These are phyloP conservation scores for Rhizopogon rudus DNA, from an alignment of 768 basidiomycete species.

Conservation along the genomic window DNA sequence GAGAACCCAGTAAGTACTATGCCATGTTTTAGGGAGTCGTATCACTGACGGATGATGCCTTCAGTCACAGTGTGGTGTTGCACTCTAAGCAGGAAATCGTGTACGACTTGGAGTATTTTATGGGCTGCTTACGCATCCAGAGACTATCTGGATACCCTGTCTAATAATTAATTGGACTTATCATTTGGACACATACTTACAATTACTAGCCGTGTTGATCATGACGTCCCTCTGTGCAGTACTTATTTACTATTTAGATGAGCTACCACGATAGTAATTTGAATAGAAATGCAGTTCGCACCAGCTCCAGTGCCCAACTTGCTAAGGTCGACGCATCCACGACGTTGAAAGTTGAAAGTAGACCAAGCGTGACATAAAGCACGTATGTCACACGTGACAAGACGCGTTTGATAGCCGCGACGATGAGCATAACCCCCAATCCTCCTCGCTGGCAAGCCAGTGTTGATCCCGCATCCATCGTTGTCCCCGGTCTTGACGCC, in stretches of 20 bases:
- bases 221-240: no score
- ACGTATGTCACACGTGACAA: slow-evolving; percentile 22
- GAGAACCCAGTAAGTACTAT: slow-evolving; percentile 2
- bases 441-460: slow-evolving; percentile 65
- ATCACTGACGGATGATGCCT: neutral
- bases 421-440: slow-evolving; percentile 49
- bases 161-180: neutral
- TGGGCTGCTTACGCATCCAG: neutral
- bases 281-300: neutral
- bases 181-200: no score
- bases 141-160: neutral
- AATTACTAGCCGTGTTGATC: no score
- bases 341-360: neutral
- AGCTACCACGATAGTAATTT: neutral
- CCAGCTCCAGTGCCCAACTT: neutral
- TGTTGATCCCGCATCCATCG: slow-evolving; percentile 56
- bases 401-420: slow-evolving; percentile 9
- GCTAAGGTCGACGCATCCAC: no score
- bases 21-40: neutral
- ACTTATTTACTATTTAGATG: neutral
- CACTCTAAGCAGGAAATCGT: neutral
- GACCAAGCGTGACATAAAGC: slow-evolving; percentile 2
- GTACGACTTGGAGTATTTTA: neutral
- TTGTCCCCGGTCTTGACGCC: slow-evolving; percentile 68
- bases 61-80: slow-evolving; percentile 7